These are phyloP conservation scores for Evernia prunastri DNA, from an alignment of 495 filamentous ascomycete genomes.

Conservation along the genomic window DNA sequence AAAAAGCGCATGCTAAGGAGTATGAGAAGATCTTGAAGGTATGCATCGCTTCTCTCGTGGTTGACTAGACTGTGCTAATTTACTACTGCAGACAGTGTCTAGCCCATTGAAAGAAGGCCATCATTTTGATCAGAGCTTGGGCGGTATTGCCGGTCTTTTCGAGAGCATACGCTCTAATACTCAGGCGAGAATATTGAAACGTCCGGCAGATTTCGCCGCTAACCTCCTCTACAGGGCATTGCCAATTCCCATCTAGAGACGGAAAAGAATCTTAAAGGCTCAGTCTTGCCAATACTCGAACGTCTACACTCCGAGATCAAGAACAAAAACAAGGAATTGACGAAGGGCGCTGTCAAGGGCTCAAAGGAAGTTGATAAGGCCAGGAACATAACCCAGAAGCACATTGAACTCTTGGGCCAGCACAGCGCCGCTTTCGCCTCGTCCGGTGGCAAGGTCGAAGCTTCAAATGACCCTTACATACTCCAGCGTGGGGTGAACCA, in stretches of 20 bases:
- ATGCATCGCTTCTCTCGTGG: neutral
- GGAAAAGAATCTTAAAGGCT: slow-evolving; percentile 76
- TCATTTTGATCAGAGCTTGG: slow-evolving; percentile 82
- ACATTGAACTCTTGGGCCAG: slow-evolving; percentile 88
- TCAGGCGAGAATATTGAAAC: slow-evolving; percentile 46
- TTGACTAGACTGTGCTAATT: neutral
- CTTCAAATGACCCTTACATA: slow-evolving; percentile 79
- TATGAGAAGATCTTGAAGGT: slow-evolving; percentile 93
- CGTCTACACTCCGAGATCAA: slow-evolving; percentile 94
- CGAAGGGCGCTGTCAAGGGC: slow-evolving; percentile 73
- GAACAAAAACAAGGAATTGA: slow-evolving; percentile 83
- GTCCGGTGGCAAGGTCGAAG: slow-evolving; percentile 56
- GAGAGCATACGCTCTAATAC: slow-evolving; percentile 91
- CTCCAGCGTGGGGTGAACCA: slow-evolving; percentile 73
- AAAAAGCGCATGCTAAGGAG: slow-evolving; percentile 82
- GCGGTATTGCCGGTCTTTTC: slow-evolving; percentile 80
- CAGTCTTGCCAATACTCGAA: slow-evolving; percentile 79
- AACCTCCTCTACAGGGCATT: slow-evolving; percentile 50
- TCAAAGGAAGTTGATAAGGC: slow-evolving; percentile 89
- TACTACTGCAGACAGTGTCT: slow-evolving; percentile 61
- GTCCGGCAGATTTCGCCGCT: slow-evolving; percentile 8
- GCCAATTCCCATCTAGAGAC: slow-evolving; percentile 81
- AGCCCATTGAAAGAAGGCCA: slow-evolving; percentile 79
- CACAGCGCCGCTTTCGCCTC: slow-evolving; percentile 70
- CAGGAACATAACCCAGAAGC: slow-evolving; percentile 79